These are phyloP conservation scores for Ajuga chamaepitys DNA, from an alignment of 257 asterid species.

Conservation along the genomic window DNA sequence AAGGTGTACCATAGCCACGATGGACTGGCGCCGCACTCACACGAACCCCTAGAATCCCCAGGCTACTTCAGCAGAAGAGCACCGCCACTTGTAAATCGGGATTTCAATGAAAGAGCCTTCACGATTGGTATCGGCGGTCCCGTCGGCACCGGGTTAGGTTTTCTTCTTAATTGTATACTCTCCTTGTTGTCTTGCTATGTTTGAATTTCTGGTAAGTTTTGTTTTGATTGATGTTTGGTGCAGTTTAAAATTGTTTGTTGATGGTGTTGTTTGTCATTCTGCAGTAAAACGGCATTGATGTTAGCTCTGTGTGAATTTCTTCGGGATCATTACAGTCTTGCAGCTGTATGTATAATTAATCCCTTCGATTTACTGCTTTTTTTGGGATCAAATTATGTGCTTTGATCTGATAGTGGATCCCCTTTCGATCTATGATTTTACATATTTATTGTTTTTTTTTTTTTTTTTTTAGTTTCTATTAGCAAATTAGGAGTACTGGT, in stretches of 20 bases:
- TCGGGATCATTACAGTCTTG: constrained; percentile 88
- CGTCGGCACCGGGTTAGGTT: constrained; percentile 99
- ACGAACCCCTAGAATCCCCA: constrained; percentile 82
- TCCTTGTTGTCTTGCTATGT: background rate
- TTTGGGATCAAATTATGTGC: background rate
- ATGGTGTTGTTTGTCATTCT: background rate
- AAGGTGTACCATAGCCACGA: constrained; percentile 93
- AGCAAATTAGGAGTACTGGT: no score
- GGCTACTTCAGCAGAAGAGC: constrained; percentile 90
- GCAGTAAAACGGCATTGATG: constrained; percentile 94
- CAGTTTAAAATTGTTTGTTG: background rate
- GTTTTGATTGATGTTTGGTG: background rate
- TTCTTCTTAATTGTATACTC: background rate
- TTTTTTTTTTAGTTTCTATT: no score
- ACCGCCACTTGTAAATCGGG: constrained; percentile 61
- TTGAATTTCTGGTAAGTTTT: background rate
- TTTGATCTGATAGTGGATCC: background rate
- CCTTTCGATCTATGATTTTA: background rate
- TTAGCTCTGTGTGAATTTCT: constrained; percentile 66
- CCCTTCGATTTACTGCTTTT: background rate
- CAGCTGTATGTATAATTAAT: constrained; percentile 55
- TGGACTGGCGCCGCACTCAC: constrained; percentile 92
- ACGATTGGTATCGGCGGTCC: constrained; percentile 99
- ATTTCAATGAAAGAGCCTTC: constrained; percentile 80
- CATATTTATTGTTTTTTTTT: background rate